Conservation (phyloP, 768 basidiomycete species). For the Kwoniella sp. region DNA sequence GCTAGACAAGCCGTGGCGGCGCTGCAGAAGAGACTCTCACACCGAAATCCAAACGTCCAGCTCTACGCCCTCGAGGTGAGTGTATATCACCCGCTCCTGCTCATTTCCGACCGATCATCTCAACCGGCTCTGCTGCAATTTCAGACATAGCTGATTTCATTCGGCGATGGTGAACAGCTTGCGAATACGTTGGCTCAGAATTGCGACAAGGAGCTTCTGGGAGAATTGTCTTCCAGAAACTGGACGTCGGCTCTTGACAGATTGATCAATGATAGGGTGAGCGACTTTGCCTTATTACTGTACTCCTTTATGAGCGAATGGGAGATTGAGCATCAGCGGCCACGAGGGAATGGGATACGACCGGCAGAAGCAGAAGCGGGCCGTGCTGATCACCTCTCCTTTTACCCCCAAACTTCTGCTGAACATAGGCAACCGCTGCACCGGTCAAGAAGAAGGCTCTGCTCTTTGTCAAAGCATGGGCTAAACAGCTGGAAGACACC, state of each 20-base stretch:
- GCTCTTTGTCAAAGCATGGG: constrained; percentile 76
- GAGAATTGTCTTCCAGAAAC: constrained; percentile 83
- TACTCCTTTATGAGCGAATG: too few relatives aligned
- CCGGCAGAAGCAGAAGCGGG: too few relatives aligned
- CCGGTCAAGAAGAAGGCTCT: constrained; percentile 80
- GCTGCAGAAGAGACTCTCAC: constrained; percentile 83
- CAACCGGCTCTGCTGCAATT: neutral
- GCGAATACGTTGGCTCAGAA: constrained; percentile 91
- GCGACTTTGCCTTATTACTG: constrained; percentile 20
- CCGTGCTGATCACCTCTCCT: neutral
- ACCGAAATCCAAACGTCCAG: constrained; percentile 96
- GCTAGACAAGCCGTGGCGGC: constrained; percentile 83
- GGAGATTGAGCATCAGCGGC: too few relatives aligned
- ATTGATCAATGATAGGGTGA: constrained; percentile 81
- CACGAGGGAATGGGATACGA: too few relatives aligned
- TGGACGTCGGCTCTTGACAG: constrained; percentile 89
- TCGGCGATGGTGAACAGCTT: constrained; percentile 59
- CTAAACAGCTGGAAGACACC: constrained; percentile 70
- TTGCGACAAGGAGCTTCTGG: constrained; percentile 74
- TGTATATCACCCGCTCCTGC: neutral
- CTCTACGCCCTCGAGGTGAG: constrained; percentile 77
- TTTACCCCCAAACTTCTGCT: neutral
- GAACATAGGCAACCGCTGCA: constrained; percentile 77
- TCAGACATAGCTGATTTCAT: neutral
- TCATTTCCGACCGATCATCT: neutral